A percentile compares a stretch with the other conserved stretches of the same genome.
phyloP scores from a whole-genome alignment of 176 grass and related monocot species.

The Triticum monococcum region DNA sequence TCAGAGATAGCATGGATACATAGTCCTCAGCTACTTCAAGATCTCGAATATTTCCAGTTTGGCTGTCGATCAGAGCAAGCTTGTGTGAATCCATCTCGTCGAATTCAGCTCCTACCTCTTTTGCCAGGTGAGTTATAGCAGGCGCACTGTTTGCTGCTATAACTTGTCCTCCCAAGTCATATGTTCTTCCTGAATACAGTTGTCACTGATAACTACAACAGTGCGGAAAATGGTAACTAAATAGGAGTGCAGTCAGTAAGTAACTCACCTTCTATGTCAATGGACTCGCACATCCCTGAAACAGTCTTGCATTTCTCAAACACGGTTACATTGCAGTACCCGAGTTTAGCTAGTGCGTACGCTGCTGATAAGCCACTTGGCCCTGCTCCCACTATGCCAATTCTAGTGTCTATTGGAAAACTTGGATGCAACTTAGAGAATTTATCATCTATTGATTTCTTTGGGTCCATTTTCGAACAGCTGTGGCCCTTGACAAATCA shows the following conservation, averaged over 20 bases:
- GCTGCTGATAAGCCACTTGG: slow-evolving; percentile 70
- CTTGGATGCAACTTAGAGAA: slow-evolving; percentile 64
- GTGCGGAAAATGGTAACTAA: neutral
- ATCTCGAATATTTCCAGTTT: slow-evolving; percentile 52
- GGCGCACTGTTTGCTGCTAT: slow-evolving; percentile 86
- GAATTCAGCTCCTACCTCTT: slow-evolving; percentile 71
- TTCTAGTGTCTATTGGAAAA: slow-evolving; percentile 54
- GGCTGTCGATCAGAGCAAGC: slow-evolving; percentile 70
- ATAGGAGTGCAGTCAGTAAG: neutral
- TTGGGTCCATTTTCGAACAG: slow-evolving; percentile 45
- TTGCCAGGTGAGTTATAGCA: slow-evolving; percentile 70
- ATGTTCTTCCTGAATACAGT: slow-evolving; percentile 49
- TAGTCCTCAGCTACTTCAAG: slow-evolving; percentile 79
- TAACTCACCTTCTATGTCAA: slow-evolving; percentile 59
- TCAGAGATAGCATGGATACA: slow-evolving; percentile 67
- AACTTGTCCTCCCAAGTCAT: slow-evolving; percentile 80
- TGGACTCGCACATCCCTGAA: slow-evolving; percentile 72
- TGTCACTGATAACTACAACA: neutral
- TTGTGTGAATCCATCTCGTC: slow-evolving; percentile 77
- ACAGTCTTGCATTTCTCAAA: slow-evolving; percentile 63
- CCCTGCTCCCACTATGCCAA: slow-evolving; percentile 61
- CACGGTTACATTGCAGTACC: slow-evolving; percentile 62
- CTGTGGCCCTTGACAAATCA: slow-evolving; percentile 22
- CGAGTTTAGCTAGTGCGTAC: slow-evolving; percentile 67
- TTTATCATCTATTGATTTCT: slow-evolving; percentile 49